A percentile compares a stretch with the other conserved stretches of the same genome.
Evolutionary conservation across 148 eudicot genomes (phyloP).

Genomic region (Nepenthes mirabilis): DNA sequence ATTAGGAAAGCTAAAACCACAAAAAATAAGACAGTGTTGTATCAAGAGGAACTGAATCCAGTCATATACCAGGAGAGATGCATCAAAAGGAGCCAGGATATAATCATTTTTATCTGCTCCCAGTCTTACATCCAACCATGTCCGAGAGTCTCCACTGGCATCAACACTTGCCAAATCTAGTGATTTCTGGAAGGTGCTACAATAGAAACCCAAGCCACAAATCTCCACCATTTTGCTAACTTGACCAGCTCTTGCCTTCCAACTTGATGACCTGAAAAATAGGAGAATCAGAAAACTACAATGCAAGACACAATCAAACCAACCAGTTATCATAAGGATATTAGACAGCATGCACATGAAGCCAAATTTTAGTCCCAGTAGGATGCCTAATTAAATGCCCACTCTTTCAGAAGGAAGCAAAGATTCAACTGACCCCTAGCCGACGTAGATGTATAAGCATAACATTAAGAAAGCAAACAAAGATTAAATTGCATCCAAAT

Average conservation of each 20-base stretch:
- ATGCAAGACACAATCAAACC: neutral
- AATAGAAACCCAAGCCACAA: conserved; percentile 62
- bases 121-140: conserved; percentile 13
- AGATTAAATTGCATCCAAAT: no score
- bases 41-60: neutral
- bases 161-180: conserved; percentile 21
- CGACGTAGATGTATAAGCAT: no score
- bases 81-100: conserved; percentile 62
- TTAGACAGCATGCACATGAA: no score
- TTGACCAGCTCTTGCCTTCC: conserved; percentile 56
- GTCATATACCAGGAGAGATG: conserved; percentile 57
- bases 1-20: no score
- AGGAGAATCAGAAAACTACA: neutral
- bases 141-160: conserved; percentile 15
- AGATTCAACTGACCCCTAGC: no score
- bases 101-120: conserved; percentile 27
- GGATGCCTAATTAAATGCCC: no score
- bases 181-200: conserved; percentile 31
- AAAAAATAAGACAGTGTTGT: neutral
- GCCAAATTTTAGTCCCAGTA: no score
- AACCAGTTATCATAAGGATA: neutral
- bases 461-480: no score
- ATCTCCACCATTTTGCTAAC: conserved; percentile 75
- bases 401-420: no score
- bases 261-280: conserved; percentile 28